phyloP scores from a whole-genome alignment of 768 basidiomycete genomes.

The Fistulinella prunicolor region DNA sequence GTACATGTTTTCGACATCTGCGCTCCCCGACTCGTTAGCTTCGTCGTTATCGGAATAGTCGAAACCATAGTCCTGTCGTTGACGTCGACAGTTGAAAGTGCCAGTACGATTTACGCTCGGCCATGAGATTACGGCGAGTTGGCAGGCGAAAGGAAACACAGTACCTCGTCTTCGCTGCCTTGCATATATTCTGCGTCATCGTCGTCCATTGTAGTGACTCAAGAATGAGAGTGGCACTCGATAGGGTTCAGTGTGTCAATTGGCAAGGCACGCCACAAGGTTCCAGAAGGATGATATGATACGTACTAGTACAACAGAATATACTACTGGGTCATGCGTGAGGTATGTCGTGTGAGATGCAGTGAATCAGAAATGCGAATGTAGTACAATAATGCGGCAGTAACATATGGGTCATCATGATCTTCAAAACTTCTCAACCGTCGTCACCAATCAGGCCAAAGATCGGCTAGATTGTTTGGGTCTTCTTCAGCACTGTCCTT shows the following conservation, averaged over 20 bases:
- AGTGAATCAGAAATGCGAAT: slow-evolving; percentile 6
- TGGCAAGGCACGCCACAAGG: slow-evolving; percentile 7
- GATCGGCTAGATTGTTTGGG: slow-evolving; percentile 47
- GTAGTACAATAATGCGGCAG: neutral
- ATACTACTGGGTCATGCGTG: slow-evolving; percentile 26
- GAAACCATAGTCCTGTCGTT: slow-evolving; percentile 83
- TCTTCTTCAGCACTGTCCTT: slow-evolving; percentile 78
- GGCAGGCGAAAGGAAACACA: slow-evolving; percentile 8
- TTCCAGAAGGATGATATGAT: neutral
- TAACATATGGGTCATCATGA: too few species aligned
- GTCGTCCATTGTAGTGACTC: slow-evolving; percentile 70
- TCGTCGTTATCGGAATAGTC: slow-evolving; percentile 93
- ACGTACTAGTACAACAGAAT: slow-evolving; percentile 21
- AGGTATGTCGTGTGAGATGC: slow-evolving; percentile 20
- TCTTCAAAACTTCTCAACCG: too few species aligned
- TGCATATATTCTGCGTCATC: slow-evolving; percentile 96
- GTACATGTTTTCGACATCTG: slow-evolving; percentile 97
- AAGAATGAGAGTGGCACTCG: too few species aligned
- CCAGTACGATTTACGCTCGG: too few species aligned
- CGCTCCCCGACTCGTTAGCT: slow-evolving; percentile 73
- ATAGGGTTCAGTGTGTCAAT: slow-evolving; percentile 5
- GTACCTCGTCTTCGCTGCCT: slow-evolving; percentile 80
- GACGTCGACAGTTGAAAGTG: neutral
- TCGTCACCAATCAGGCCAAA: slow-evolving; percentile 63
- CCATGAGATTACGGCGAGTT: neutral